Evolutionary conservation across 2,329 filamentous ascomycete genomes (phyloP), one percentile per base, ranked within the genome.

Genomic region (Xylaria sp.): DNA sequence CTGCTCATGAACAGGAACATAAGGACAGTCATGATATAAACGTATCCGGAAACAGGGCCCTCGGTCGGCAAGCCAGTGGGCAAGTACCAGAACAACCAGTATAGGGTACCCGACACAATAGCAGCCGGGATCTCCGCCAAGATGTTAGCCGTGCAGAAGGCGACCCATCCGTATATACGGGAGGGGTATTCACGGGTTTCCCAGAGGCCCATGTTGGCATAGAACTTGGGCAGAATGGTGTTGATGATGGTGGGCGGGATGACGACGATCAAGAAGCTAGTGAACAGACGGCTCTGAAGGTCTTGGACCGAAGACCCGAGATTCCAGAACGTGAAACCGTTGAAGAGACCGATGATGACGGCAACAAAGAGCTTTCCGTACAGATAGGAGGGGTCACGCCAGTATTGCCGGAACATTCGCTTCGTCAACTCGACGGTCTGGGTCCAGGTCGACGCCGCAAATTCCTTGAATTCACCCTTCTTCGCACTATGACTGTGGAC

Each of bases 271-370:
- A 90, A 67, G 73, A 89, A 90, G 55, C 76, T 74, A 0, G 88
- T 88, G 78, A 93, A 92, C 82, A 92, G 87, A 66, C 88, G 83
- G 74, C 90, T 85, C 70, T 92, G 88, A 80, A 92, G 85, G 67
- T 89, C 87, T 11, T 82, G 79, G 52, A 89, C 77, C 0, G 79
- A 81, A 71, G 86, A 78, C 2, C 85, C 86, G 2, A 91, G 80
- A 66, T 86, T 78, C 78, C 82, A 91, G 76, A 91, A 92, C 3
- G 88, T 91, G 74, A 91, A 91, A 19, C 87, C 88, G 74, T 90
- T 91, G 79, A 92, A 90, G 71, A 91, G 84, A 13, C 87, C 89
- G 50, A 89, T 79, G 62, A 91, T 81, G 59, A 90, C 83, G 3
- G 85, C 80, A 39, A 86, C 81, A 73, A 91, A 92, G 30, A 93